Base-by-base conservation (phyloP, 768 basidiomycete species). In the Xanthoconium stramineum region DNA sequence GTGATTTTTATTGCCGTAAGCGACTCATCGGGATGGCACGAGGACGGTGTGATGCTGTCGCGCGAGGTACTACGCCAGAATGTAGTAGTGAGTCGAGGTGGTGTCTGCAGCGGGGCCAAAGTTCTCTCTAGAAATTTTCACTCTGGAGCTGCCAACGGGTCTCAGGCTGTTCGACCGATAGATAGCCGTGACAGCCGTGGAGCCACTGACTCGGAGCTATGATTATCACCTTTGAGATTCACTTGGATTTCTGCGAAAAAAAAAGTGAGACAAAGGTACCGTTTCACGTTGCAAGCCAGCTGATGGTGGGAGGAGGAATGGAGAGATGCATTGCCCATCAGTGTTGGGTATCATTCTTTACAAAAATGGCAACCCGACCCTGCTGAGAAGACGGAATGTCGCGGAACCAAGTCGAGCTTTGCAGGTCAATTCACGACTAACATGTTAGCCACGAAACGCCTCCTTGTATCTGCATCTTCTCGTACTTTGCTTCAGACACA, bases 381-480 rank as follows among this genome's bases (percentile, higher is more conserved):
- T 58, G 53, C n/a, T 35, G 33, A 35, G 33, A 35, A 39, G 45
- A 15, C 49, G 61, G 47, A 14, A 53, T 15, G 51, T 24, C 20
- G 11, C 50, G 53, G 53, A 59, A 55, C 38, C 14, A 33, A 30
- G 24, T 24, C 24, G 24, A 24, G 24, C 4, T 20, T 24, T 44
- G n/a, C 29, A 46, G 6, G 30, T 53, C 38, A 11, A 46, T 53
- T 39, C 39, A 56, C 35, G 50, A 58, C 44, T 42, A 61, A n/a
- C 56, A 63, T 61, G 57, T 36, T 44, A 48, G 13, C 48, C 17
- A 30, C 50, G 15, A 55, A 40, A 28, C 45, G 20, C 28, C 40
- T 59, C 35, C 12, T 55, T 28, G 33, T 44, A 37, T 59, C 47
- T 10, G 3, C 32, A 35, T 48, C 32, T 14, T 38, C 50, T 47